Percentiles rank a stretch among this genome's conserved stretches.
phyloP scores from a whole-genome alignment of 2,329 filamentous ascomycete genomes.

The Apiospora hydei region DNA sequence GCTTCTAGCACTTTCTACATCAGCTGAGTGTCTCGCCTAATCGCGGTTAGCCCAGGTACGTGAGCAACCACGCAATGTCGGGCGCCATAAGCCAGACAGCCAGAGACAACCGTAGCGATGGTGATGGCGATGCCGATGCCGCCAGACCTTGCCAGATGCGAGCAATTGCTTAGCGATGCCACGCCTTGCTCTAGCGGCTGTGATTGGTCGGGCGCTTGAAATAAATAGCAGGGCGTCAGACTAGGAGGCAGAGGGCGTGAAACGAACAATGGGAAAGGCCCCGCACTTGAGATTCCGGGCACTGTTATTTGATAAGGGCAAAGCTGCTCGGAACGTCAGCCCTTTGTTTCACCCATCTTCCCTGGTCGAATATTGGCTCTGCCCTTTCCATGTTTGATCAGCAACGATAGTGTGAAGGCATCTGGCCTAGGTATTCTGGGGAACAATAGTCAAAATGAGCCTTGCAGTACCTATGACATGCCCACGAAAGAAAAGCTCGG shows the following conservation, averaged over 20 bases:
- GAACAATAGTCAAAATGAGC: not conserved
- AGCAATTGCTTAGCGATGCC: conserved; percentile 21
- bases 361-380: not conserved
- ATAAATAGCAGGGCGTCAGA: not conserved
- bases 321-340: conserved; percentile 6
- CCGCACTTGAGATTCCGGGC: conserved; percentile 5
- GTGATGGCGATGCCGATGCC: not conserved
- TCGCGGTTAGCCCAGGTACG: conserved; percentile 18
- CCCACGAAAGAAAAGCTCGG: not conserved
- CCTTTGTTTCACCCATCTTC: not conserved
- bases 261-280: not conserved
- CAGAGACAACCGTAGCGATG: conserved; percentile 16
- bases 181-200: not conserved
- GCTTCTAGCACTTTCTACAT: conserved; percentile 16
- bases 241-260: not conserved
- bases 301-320: conserved; percentile 21
- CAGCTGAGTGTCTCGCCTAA: conserved; percentile 19
- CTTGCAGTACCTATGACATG: conserved; percentile 1
- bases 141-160: conserved; percentile 13
- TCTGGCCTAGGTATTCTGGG: not conserved
- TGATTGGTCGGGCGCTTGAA: conserved; percentile 17
- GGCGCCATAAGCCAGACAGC: conserved; percentile 18
- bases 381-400: conserved; percentile 13
- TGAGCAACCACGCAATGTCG: conserved; percentile 18
- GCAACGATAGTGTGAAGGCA: not conserved